Percentiles rank a stretch among this genome's conserved stretches.
Evolutionary conservation across 805 yeast genomes (phyloP).

Genomic region (Hermanozyma aechmeae): DNA sequence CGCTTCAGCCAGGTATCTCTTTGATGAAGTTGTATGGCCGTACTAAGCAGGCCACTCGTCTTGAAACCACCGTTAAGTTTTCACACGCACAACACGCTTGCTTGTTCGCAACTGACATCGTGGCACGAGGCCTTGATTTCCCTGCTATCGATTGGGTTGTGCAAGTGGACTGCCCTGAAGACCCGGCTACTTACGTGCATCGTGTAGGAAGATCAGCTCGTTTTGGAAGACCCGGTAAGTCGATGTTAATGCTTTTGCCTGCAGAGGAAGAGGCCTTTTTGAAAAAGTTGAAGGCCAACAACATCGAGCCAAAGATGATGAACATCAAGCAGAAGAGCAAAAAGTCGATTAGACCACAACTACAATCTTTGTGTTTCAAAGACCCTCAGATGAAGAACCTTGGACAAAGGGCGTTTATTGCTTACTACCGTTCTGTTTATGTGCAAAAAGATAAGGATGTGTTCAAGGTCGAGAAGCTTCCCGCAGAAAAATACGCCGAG

Average conservation of each 20-base stretch:
- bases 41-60: conserved; percentile 81
- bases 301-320: conserved; percentile 62
- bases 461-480: conserved; percentile 67
- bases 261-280: conserved; percentile 73
- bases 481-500: conserved; percentile 76
- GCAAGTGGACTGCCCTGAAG: conserved; percentile 88
- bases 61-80: conserved; percentile 74
- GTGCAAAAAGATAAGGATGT: conserved; percentile 83
- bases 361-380: conserved; percentile 85
- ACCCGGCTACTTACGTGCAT: conserved; percentile 80
- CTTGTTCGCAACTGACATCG: conserved; percentile 82
- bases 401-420: conserved; percentile 92
- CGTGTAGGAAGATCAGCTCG: conserved; percentile 88
- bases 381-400: conserved; percentile 87
- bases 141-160: conserved; percentile 95
- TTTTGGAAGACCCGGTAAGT: conserved; percentile 76
- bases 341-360: conserved; percentile 68
- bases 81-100: conserved; percentile 73
- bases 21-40: conserved; percentile 80
- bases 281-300: conserved; percentile 48
- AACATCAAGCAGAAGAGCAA: conserved; percentile 67
- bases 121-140: conserved; percentile 86
- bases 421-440: conserved; percentile 78
- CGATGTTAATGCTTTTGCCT: conserved; percentile 75
- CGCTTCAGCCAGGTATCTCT: conserved; percentile 87